Evolutionary conservation across 768 basidiomycete species (phyloP).

Genomic region (Podaxis carcinomalis): DNA sequence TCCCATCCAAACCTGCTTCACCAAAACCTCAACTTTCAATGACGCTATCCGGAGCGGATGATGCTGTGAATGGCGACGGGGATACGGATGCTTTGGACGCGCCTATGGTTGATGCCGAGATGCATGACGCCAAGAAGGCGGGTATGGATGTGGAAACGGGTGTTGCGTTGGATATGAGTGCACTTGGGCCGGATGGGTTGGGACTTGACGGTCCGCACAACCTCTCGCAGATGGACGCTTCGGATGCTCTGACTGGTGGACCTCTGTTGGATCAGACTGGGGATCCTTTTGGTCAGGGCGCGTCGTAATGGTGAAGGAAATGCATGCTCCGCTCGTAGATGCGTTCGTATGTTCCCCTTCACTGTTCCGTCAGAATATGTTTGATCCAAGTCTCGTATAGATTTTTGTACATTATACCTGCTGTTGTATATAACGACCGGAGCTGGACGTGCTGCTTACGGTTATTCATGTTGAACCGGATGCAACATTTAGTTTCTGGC

Average conservation of each 20-base stretch:
- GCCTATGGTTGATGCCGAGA: constrained; percentile 37
- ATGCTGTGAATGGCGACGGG: constrained; percentile 22
- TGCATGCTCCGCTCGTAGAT: neutral
- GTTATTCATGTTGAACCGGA: too few relatives aligned
- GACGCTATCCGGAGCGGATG: constrained; percentile 33
- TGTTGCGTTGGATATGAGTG: constrained; percentile 58
- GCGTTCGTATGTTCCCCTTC: neutral
- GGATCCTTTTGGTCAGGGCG: constrained; percentile 52
- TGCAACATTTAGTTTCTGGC: too few relatives aligned
- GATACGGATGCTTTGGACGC: constrained; percentile 45
- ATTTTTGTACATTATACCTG: neutral
- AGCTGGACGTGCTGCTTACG: too few relatives aligned
- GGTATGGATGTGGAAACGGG: constrained; percentile 32
- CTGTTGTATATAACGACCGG: neutral
- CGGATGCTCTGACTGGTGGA: constrained; percentile 54
- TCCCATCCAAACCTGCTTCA: constrained; percentile 51
- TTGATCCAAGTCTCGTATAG: neutral
- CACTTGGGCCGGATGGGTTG: constrained; percentile 62
- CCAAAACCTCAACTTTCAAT: constrained; percentile 65
- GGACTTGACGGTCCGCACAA: constrained; percentile 49
- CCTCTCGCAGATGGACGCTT: constrained; percentile 50
- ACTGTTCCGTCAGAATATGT: neutral
- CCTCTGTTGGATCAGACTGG: constrained; percentile 52
- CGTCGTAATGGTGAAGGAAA: constrained; percentile 1
- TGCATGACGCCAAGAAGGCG: constrained; percentile 35